Conservation (phyloP, 371 early-diverging fungal species). For the Batkoa obscura region DNA sequence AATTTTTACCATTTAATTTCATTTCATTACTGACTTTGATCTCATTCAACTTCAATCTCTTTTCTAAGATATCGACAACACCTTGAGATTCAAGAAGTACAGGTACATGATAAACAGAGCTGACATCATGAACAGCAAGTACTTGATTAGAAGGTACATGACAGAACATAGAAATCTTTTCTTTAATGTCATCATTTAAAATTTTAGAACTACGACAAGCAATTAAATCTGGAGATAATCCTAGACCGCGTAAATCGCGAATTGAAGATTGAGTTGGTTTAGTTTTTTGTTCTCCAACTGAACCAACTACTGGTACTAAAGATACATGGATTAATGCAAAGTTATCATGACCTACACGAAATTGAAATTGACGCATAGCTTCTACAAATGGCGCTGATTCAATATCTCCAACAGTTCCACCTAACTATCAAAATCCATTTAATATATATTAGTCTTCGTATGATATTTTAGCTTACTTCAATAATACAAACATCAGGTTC, state of each 20-base stretch:
- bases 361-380: slow-evolving; percentile 98
- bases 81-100: slow-evolving; percentile 72
- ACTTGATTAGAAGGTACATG: slow-evolving; percentile 81
- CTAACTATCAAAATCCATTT: slow-evolving; percentile 29
- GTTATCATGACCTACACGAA: slow-evolving; percentile 92
- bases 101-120: slow-evolving; percentile 93
- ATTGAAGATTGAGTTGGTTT: slow-evolving; percentile 96
- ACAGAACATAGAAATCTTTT: slow-evolving; percentile 97
- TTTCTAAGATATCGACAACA: slow-evolving; percentile 55
- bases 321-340: slow-evolving; percentile 95
- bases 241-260: slow-evolving; percentile 87
- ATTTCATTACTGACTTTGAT: slow-evolving; percentile 27
- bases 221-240: slow-evolving; percentile 92
- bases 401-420: slow-evolving; percentile 98
- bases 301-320: slow-evolving; percentile 90
- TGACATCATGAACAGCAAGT: slow-evolving; percentile 87
- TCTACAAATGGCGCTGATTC: slow-evolving; percentile 98
- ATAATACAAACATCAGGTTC: slow-evolving; percentile 96
- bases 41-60: slow-evolving; percentile 54
- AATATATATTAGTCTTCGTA: background rate
- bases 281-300: slow-evolving; percentile 97
- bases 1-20: slow-evolving; percentile 29
- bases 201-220: slow-evolving; percentile 82
- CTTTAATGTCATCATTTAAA: slow-evolving; percentile 57
- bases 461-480: slow-evolving; percentile 39